Evolutionary conservation across 495 filamentous ascomycete genomes (phyloP), one percentile per base, ranked within the genome.

Genomic region (Penicillium coprophilum): DNA sequence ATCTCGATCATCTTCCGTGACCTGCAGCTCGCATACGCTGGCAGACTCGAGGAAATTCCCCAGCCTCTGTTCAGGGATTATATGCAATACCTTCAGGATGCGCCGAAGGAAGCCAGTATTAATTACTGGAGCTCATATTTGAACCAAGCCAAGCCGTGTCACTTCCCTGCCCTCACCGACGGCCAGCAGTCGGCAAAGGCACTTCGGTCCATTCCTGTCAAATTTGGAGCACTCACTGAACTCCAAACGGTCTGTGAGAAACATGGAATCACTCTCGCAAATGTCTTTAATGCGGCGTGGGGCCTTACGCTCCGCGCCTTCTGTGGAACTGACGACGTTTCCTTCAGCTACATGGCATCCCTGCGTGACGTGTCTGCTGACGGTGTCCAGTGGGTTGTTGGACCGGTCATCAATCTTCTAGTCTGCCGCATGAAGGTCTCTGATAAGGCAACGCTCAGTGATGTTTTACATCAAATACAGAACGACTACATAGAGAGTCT

Each of bases 91-190:
- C 60, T 85, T 4, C 62, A 66, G 17, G 61, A 62, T 36, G 67
- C 65, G 1, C 66, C 77, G 0, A 66, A 66, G 15, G 53, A 69
- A 12, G 69, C 69, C 21, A 80, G 76, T 38, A 71, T 78, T 15
- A 59, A 77, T 2, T 84, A 82, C 61, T 87, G 83, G 83, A 70
- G 73, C 41, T 64, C 69, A 0, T 80, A 83, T 49, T 69, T 87
- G 32, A 57, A 59, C 3, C 77, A 68, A 4, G 50, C 81, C 3
- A 69, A 77, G 51, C 82, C 83, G 0, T 82, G 79, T 51, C 62
- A 77, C 39, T 81, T 87, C 63, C 82, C 84, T 5, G 28, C 69
- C 0, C 67, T 79, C 6, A 74, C 65, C 17, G 75, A 78, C 58
- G 70, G 71, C 3, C 31, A 59, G 4, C 20, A 34, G 12, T 34